These are phyloP conservation scores for Cryptosporidium parvum DNA, from an alignment of 169 alveolate species.

Conservation along the genomic window DNA sequence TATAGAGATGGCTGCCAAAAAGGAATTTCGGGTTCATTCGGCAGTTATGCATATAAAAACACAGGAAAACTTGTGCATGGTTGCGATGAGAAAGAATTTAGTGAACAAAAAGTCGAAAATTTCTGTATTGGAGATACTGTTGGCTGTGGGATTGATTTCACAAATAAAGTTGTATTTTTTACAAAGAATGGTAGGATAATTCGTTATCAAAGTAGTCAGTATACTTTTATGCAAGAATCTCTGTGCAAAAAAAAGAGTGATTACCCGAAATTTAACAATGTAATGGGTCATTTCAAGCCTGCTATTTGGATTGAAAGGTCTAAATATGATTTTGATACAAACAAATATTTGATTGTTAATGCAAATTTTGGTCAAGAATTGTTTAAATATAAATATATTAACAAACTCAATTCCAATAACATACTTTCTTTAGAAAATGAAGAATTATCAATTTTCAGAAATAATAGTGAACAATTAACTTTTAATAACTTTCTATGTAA, in stretches of 20 bases:
- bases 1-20: slow-evolving; percentile 76
- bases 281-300: slow-evolving; percentile 70
- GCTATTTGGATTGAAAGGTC: slow-evolving; percentile 75
- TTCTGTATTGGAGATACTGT: slow-evolving; percentile 77
- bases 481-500: background rate
- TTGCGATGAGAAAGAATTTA: slow-evolving; percentile 1
- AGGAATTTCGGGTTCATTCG: slow-evolving; percentile 68
- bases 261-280: background rate
- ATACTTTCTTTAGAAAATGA: slow-evolving; percentile 32
- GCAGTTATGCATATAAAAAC: slow-evolving; percentile 78
- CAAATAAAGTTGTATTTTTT: slow-evolving; percentile 47
- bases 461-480: background rate
- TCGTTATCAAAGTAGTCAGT: background rate
- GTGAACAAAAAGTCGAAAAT: slow-evolving; percentile 19
- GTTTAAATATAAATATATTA: slow-evolving; percentile 53
- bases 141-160: slow-evolving; percentile 74
- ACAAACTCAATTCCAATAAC: slow-evolving; percentile 42
- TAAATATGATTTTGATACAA: background rate
- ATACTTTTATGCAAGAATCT: background rate
- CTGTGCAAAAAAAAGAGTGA: background rate
- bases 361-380: slow-evolving; percentile 78
- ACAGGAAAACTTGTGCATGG: slow-evolving; percentile 52
- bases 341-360: slow-evolving; percentile 18
- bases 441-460: background rate
- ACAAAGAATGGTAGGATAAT: slow-evolving; percentile 77